Percentiles rank a stretch among this genome's conserved stretches.
phyloP scores from a whole-genome alignment of 2,329 filamentous ascomycete genomes.

The Aspergillus sclerotialis region DNA sequence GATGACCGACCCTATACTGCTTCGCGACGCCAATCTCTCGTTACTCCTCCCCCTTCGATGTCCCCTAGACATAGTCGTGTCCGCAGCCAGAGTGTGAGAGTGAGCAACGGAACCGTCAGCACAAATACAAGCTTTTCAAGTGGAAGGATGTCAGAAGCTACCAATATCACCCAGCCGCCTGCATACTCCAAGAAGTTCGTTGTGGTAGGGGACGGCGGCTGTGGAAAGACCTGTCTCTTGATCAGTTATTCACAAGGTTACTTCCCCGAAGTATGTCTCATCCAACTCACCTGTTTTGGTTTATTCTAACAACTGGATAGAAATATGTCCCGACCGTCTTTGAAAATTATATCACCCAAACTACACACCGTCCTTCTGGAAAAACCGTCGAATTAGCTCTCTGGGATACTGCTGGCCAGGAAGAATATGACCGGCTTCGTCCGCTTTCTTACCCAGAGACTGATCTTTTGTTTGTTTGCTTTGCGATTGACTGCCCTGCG shows the following conservation, averaged over 20 bases:
- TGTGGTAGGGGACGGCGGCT: slow-evolving; percentile 94
- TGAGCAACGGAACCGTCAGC: slow-evolving; percentile 85
- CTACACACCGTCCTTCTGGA: slow-evolving; percentile 75
- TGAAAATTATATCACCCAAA: slow-evolving; percentile 99
- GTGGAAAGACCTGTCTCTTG: slow-evolving; percentile 95
- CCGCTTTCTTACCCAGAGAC: slow-evolving; percentile 97
- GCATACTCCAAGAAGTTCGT: slow-evolving; percentile 99
- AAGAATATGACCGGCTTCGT: slow-evolving; percentile 94
- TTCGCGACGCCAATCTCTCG: slow-evolving; percentile 51
- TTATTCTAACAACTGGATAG: slow-evolving; percentile 40
- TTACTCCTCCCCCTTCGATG: slow-evolving; percentile 32
- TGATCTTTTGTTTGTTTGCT: slow-evolving; percentile 96
- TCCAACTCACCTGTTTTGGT: background rate
- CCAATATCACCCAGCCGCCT: slow-evolving; percentile 81
- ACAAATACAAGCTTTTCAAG: slow-evolving; percentile 69
- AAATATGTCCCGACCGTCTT: slow-evolving; percentile 99
- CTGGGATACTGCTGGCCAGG: slow-evolving; percentile 97
- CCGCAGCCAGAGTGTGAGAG: slow-evolving; percentile 54
- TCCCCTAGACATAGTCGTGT: slow-evolving; percentile 41
- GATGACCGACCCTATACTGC: slow-evolving; percentile 46
- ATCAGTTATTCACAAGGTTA: slow-evolving; percentile 99
- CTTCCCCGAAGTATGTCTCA: slow-evolving; percentile 78
- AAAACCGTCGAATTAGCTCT: slow-evolving; percentile 95
- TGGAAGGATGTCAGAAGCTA: slow-evolving; percentile 69
- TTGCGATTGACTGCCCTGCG: slow-evolving; percentile 97